Evolutionary conservation across 2,329 filamentous ascomycete species (phyloP).

Genomic region (Didymella pomorum): DNA sequence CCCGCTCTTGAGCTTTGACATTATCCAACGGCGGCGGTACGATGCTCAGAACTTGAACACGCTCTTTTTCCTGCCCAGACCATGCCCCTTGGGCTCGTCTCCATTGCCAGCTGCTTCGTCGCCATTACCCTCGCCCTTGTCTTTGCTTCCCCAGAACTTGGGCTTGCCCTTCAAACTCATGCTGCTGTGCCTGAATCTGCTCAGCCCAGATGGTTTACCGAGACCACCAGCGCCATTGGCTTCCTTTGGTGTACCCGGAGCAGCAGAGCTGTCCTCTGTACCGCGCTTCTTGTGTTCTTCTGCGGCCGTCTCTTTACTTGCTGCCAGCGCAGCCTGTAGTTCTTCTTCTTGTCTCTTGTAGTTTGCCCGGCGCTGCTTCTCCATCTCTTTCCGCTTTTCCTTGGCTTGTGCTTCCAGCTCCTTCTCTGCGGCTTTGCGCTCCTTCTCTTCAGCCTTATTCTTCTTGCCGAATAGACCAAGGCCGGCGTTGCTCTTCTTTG

Average conservation of each 20-base stretch:
- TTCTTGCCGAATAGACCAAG: slow-evolving; percentile 58
- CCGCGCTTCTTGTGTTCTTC: slow-evolving; percentile 51
- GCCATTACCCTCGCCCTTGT: slow-evolving; percentile 42
- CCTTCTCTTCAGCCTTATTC: slow-evolving; percentile 71
- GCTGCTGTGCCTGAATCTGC: slow-evolving; percentile 73
- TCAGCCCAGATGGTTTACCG: slow-evolving; percentile 56
- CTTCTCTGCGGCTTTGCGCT: slow-evolving; percentile 66
- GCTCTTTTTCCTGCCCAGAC: slow-evolving; percentile 76
- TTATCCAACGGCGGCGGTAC: background rate
- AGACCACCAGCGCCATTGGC: slow-evolving; percentile 52
- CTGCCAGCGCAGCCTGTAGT: slow-evolving; percentile 68
- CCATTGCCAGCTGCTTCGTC: slow-evolving; percentile 20
- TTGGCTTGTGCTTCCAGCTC: slow-evolving; percentile 57
- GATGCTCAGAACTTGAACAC: slow-evolving; percentile 49
- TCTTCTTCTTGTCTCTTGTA: slow-evolving; percentile 69
- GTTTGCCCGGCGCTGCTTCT: slow-evolving; percentile 61
- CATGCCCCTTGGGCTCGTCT: slow-evolving; percentile 64
- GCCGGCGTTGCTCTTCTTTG: slow-evolving; percentile 43
- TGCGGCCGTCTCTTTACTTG: slow-evolving; percentile 69
- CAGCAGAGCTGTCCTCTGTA: slow-evolving; percentile 11
- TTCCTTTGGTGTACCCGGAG: slow-evolving; percentile 20
- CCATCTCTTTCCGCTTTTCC: slow-evolving; percentile 59
- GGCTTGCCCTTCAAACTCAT: slow-evolving; percentile 83
- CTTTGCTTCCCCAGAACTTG: slow-evolving; percentile 66
- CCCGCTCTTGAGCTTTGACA: background rate